Evolutionary conservation across 2,329 filamentous ascomycete species (phyloP).

Genomic region (Colletotrichum ledebouriae): DNA sequence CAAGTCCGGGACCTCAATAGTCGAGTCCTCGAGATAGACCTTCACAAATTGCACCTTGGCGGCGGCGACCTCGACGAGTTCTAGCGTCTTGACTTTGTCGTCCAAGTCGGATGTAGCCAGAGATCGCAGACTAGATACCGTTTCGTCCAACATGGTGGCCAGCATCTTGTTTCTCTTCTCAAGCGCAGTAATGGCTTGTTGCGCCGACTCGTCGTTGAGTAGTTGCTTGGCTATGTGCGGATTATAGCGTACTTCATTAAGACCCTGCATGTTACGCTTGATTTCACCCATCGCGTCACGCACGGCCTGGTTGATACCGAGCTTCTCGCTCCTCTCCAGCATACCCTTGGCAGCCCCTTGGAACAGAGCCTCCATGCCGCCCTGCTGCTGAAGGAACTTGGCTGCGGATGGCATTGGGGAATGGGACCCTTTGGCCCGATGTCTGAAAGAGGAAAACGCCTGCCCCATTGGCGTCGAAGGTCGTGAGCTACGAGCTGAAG

Average conservation of each 20-base stretch:
- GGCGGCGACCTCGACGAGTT: slow-evolving; percentile 69
- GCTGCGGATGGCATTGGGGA: slow-evolving; percentile 63
- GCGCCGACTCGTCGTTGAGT: slow-evolving; percentile 52
- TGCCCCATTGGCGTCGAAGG: slow-evolving; percentile 44
- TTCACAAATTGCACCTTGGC: slow-evolving; percentile 77
- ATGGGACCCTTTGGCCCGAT: slow-evolving; percentile 56
- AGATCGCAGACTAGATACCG: slow-evolving; percentile 72
- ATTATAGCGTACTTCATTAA: slow-evolving; percentile 68
- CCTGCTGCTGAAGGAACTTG: slow-evolving; percentile 67
- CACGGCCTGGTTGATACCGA: slow-evolving; percentile 84
- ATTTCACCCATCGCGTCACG: slow-evolving; percentile 87
- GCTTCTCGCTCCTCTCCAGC: slow-evolving; percentile 78
- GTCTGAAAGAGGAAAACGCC: slow-evolving; percentile 51
- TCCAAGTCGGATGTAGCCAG: slow-evolving; percentile 65
- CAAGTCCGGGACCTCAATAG: slow-evolving; percentile 62
- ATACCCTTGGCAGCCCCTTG: slow-evolving; percentile 83
- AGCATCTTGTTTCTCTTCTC: slow-evolving; percentile 77
- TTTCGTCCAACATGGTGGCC: slow-evolving; percentile 76
- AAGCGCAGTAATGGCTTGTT: slow-evolving; percentile 61
- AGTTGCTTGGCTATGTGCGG: slow-evolving; percentile 54
- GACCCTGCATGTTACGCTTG: slow-evolving; percentile 78
- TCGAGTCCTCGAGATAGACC: slow-evolving; percentile 71
- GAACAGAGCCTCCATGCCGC: slow-evolving; percentile 77
- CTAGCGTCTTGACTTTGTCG: slow-evolving; percentile 63
- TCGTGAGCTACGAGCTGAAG: slow-evolving; percentile 37